phyloP scores from a whole-genome alignment of 2,329 filamentous ascomycete genomes.

The Penicillium sp. region DNA sequence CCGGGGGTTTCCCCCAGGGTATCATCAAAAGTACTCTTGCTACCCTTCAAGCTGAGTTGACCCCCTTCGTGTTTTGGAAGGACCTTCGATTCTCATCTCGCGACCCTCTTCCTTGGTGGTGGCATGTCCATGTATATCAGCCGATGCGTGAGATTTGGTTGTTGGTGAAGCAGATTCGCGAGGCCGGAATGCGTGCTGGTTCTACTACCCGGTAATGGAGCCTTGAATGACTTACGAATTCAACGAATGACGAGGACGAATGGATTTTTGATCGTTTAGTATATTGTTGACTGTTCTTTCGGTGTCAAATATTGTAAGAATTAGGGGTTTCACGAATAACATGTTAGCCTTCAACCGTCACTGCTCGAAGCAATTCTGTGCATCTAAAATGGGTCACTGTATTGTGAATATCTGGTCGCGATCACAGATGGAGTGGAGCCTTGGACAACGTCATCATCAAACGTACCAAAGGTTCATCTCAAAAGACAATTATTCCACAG shows the following conservation, averaged over 20 bases:
- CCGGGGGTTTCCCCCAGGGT: conserved; percentile 6
- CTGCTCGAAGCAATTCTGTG: not conserved
- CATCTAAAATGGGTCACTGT: not conserved
- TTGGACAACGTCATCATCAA: not conserved
- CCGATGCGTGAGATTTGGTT: conserved; percentile 46
- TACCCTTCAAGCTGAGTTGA: conserved; percentile 12
- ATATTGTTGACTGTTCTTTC: not conserved
- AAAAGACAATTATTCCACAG: not conserved
- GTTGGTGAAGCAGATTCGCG: conserved; percentile 46
- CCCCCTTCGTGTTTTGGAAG: conserved; percentile 55
- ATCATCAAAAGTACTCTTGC: conserved; percentile 2
- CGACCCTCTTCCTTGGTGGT: conserved; percentile 62
- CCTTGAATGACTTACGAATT: conserved; percentile 9
- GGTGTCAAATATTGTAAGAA: not conserved
- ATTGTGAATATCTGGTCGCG: not conserved
- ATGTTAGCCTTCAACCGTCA: not conserved
- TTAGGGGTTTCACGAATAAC: not conserved
- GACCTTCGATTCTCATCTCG: conserved; percentile 58
- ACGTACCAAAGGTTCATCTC: not conserved
- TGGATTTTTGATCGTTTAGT: conserved; percentile 1
- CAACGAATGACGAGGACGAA: conserved; percentile 12
- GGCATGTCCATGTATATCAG: conserved; percentile 62
- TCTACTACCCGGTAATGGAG: not conserved
- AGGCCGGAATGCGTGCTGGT: conserved; percentile 36
- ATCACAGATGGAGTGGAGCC: not conserved